phyloP scores from a whole-genome alignment of 2,329 filamentous ascomycete genomes.

The Gnomoniopsis sp. region DNA sequence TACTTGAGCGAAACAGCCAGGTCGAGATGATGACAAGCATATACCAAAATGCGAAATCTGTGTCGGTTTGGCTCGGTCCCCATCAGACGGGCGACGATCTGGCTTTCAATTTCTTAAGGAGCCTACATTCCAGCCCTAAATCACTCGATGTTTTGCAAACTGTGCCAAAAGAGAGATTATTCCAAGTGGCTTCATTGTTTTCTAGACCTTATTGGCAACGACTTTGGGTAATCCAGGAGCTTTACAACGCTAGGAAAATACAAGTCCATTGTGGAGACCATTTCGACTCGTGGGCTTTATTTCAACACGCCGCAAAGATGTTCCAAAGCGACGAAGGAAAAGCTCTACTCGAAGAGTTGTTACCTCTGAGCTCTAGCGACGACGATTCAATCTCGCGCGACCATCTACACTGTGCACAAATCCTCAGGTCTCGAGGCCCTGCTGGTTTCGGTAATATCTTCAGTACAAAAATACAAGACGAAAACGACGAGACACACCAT shows the following conservation, averaged over 20 bases:
- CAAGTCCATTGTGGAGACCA: not conserved
- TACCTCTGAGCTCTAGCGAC: not conserved
- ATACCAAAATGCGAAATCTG: not conserved
- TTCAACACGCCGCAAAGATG: not conserved
- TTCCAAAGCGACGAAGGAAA: not conserved
- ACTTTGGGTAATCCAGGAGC: conserved; percentile 5
- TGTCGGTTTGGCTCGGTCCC: conserved; percentile 1
- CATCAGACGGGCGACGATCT: not conserved
- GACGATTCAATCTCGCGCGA: not conserved
- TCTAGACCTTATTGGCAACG: conserved; percentile 2
- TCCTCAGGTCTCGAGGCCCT: not conserved
- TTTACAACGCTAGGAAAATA: not conserved
- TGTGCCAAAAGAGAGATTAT: not conserved
- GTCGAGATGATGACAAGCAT: not conserved
- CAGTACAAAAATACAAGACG: not conserved
- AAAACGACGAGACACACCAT: not conserved
- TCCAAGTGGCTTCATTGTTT: not conserved
- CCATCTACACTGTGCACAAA: not conserved
- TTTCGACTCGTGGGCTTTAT: not conserved
- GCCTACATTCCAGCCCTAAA: not conserved
- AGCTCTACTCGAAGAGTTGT: not conserved
- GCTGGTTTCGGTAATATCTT: not conserved
- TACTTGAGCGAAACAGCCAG: not conserved
- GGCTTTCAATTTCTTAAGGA: not conserved
- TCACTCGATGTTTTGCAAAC: not conserved